Base-by-base conservation (phyloP, 2,329 filamentous ascomycete genomes). In the Venturia aucupariae region DNA sequence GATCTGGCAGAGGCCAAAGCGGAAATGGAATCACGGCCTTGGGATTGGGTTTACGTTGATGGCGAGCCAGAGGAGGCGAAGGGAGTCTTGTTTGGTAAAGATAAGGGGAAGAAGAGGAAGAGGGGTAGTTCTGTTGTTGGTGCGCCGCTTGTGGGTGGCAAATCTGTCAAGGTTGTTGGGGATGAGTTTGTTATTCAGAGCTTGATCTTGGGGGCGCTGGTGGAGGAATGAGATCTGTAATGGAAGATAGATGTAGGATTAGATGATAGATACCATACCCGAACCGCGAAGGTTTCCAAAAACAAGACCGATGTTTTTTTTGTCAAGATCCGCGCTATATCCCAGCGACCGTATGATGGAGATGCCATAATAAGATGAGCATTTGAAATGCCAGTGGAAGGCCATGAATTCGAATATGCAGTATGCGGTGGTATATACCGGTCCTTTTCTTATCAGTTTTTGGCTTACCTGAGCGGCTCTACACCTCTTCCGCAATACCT, bases 171-270 rank as follows among this genome's bases (percentile, higher is more conserved):
- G 67, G 82, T 94, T 55, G 83, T 96, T 62, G 88, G 87, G 64
- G 88, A 95, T 73, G 93, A 97, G 75, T 86, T 93, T 72, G 86
- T 97, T 27, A 87, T 96, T 64, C 93, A 99, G 79, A 97, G 92
- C 74, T 78, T 97, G 66, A 97, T 99, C 67, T 74, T 96, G 61
- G 93, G 92, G 0, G 84, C 86, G 66, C 76, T 97, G 69, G 84
- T 92, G 62, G 87, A 90, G 67, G 83, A 85, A 61, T 77, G 64
- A 66, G 15, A 19, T 35, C n/a, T 57, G 51, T 57, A 32, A 11
- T 35, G 35, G 35, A 38, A 22, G 19, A 24, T 48, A 35, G 4
- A 68, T 66, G 7, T 17, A 48, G 39, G 80, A 77, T 15, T 82
- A 85, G 61, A n/a, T 30, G 39, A 27, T 24, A 10, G 46, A 17